Evolutionary conservation across 352 stramenopile species (phyloP).

Genomic region (Aphanomyces cochlioides): DNA sequence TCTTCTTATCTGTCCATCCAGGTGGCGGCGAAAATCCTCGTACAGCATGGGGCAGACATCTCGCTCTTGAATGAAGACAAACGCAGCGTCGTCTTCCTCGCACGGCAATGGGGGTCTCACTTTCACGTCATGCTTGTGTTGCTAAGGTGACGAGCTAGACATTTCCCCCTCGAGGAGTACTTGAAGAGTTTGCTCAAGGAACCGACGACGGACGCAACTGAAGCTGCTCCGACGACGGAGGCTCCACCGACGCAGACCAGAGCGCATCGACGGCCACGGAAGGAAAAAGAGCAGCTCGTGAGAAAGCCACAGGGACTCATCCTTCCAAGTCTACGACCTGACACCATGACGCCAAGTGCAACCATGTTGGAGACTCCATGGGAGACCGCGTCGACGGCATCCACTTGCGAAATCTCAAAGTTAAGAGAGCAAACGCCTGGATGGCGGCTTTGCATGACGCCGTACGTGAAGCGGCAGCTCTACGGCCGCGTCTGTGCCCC

Average conservation of each 20-base stretch:
- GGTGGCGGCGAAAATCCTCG: constrained; percentile 50
- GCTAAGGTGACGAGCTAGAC: constrained; percentile 7
- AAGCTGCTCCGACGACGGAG: too few species aligned
- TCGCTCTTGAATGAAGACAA: constrained; percentile 76
- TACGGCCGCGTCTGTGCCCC: background rate
- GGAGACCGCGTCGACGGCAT: background rate
- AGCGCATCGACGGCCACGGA: background rate
- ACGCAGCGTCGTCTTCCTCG: constrained; percentile 63
- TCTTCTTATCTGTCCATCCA: background rate
- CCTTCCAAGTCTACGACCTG: background rate
- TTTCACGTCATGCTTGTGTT: background rate
- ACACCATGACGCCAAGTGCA: background rate
- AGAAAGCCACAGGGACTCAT: background rate
- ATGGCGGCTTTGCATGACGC: constrained; percentile 15
- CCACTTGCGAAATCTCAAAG: too few species aligned
- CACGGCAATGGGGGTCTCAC: constrained; percentile 59
- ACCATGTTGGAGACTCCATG: background rate
- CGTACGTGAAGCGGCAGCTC: constrained; percentile 30
- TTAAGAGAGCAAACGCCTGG: too few species aligned
- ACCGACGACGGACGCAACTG: constrained; percentile 44
- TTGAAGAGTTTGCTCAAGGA: constrained; percentile 35
- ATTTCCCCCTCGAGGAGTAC: constrained; percentile 19
- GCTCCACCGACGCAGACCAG: too few species aligned
- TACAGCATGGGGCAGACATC: constrained; percentile 54
- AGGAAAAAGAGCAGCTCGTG: background rate